phyloP scores from a whole-genome alignment of 345 rosid species.

The Eucalyptus tenuipes region DNA sequence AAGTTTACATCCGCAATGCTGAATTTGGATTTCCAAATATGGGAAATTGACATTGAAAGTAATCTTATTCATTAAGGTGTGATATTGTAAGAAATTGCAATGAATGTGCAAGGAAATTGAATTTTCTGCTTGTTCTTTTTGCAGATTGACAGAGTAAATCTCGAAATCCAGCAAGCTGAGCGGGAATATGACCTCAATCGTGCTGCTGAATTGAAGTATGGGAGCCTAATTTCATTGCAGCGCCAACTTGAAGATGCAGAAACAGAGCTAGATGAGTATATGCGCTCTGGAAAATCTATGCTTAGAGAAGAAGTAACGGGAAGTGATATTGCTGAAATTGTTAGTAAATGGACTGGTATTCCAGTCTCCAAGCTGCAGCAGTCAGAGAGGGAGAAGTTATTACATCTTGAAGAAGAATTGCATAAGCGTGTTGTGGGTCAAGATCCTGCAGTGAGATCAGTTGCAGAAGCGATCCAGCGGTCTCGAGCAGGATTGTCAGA shows the following conservation, averaged over 20 bases:
- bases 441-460: constrained; percentile 84
- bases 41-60: not conserved
- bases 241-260: constrained; percentile 79
- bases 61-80: not conserved
- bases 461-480: constrained; percentile 96
- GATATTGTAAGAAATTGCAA: not conserved
- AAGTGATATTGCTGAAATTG: constrained; percentile 85
- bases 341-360: constrained; percentile 97
- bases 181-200: constrained; percentile 98
- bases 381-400: constrained; percentile 80
- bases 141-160: constrained; percentile 88
- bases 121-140: not conserved
- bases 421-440: constrained; percentile 96
- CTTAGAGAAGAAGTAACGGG: constrained; percentile 95
- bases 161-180: constrained; percentile 98
- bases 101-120: not conserved
- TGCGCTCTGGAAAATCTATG: constrained; percentile 94
- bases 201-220: constrained; percentile 95
- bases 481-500: constrained; percentile 98
- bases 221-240: constrained; percentile 84
- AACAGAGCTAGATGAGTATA: constrained; percentile 78
- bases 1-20: not conserved
- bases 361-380: constrained; percentile 96
- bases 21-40: not conserved
- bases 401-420: constrained; percentile 82